phyloP scores from a whole-genome alignment of 1,284 basidiomycete species.

The Irpex lacteus region DNA sequence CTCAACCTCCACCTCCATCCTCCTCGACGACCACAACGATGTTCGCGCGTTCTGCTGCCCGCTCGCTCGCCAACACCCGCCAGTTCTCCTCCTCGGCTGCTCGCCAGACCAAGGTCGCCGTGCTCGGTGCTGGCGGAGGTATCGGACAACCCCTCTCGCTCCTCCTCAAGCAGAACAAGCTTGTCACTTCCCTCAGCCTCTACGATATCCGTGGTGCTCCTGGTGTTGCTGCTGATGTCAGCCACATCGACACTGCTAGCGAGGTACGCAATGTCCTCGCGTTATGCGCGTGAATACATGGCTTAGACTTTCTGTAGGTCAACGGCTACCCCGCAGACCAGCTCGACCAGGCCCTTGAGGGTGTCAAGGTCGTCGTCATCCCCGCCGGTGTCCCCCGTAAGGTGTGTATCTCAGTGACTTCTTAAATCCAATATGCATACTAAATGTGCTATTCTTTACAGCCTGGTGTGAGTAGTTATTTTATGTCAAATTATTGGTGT shows the following conservation, averaged over 20 bases:
- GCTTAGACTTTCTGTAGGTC: slow-evolving; percentile 46
- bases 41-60: slow-evolving; percentile 56
- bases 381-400: slow-evolving; percentile 97
- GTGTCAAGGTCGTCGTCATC: slow-evolving; percentile 90
- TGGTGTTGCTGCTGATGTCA: slow-evolving; percentile 91
- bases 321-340: slow-evolving; percentile 81
- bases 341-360: slow-evolving; percentile 84
- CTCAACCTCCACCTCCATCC: background rate
- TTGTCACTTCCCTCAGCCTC: slow-evolving; percentile 75
- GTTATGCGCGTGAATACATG: background rate
- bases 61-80: slow-evolving; percentile 49
- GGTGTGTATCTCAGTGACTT: slow-evolving; percentile 44
- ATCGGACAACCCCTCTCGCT: slow-evolving; percentile 91
- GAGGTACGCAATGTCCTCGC: slow-evolving; percentile 49
- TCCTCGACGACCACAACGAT: slow-evolving; percentile 32
- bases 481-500: slow-evolving; percentile 16
- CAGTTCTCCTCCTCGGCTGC: slow-evolving; percentile 78
- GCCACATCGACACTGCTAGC: slow-evolving; percentile 90
- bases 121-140: slow-evolving; percentile 91
- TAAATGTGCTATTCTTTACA: slow-evolving; percentile 32
- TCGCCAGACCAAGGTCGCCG: slow-evolving; percentile 80
- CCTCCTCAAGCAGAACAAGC: slow-evolving; percentile 83
- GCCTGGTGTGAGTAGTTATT: slow-evolving; percentile 64
- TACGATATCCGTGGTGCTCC: slow-evolving; percentile 93
- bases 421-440: slow-evolving; percentile 9